phyloP scores from a whole-genome alignment of 768 basidiomycete genomes.

The Auricularia heimuer region DNA sequence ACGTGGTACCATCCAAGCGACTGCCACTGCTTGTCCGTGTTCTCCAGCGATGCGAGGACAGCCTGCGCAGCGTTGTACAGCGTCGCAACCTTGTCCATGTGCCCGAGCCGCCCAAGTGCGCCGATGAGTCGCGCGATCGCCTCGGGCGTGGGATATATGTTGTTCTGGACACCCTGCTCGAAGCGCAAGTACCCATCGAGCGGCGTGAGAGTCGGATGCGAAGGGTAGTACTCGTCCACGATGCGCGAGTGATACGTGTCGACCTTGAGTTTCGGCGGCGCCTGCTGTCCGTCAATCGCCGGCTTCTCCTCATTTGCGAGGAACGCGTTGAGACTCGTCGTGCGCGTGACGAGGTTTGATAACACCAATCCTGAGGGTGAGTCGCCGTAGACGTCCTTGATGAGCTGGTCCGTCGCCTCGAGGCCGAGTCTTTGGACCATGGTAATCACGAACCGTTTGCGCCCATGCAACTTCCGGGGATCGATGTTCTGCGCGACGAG shows the following conservation, averaged over 20 bases:
- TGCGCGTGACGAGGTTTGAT: not conserved
- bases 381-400: not conserved
- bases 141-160: conserved; percentile 40
- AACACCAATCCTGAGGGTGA: not conserved
- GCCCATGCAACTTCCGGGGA: not conserved
- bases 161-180: conserved; percentile 31
- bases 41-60: conserved; percentile 38
- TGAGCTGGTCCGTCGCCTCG: not conserved
- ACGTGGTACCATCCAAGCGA: conserved; percentile 58
- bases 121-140: conserved; percentile 57
- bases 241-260: conserved; percentile 20
- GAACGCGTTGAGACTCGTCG: not conserved
- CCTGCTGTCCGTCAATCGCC: conserved; percentile 23
- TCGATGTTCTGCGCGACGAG: not conserved
- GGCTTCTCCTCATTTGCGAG: conserved; percentile 22
- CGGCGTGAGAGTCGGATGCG: conserved; percentile 20
- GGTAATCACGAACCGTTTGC: not conserved
- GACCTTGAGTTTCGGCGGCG: conserved; percentile 25
- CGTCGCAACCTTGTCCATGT: conserved; percentile 49
- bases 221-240: conserved; percentile 26
- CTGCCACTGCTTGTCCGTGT: conserved; percentile 36
- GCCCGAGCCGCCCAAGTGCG: conserved; percentile 51
- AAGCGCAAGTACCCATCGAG: conserved; percentile 41
- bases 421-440: not conserved
- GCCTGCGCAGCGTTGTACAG: conserved; percentile 62